Base-by-base conservation (phyloP, 2,329 filamentous ascomycete species). In the Orbilia oligospora region DNA sequence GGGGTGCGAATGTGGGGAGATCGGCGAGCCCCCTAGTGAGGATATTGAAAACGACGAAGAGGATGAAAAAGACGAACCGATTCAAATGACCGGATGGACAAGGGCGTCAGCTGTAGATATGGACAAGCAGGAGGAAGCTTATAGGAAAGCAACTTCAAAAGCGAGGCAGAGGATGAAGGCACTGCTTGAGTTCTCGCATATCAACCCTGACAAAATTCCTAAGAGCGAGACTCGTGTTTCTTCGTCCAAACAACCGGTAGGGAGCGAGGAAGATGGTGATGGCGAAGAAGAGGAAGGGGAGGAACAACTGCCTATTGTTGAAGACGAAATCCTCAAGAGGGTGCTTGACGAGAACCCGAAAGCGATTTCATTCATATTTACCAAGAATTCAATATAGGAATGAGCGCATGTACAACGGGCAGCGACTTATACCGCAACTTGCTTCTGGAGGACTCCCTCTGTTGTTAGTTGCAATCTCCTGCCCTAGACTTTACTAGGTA, bases 1-100 rank as follows among this genome's bases (percentile, higher is more conserved):
- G 0, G 88, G 87, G 0, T 93, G 91, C 83, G 83, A 84, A 0
- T 93, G 91, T 82, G 87, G 86, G 5, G 90, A 90, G 0, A 85
- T 83, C 8, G 90, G 90, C 24, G 72, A 83, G 81, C 27, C 81
- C 80, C 73, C 44, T 81, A 33, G 84, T 82, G 65, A 83, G 81
- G 44, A 80, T 81, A 33, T 66, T 2, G 68, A 83, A 81, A 56
- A 80, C 70, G 16, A 88, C 82, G 64, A 81, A 77, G 18, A 88
- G 83, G 82, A 83, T 20, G 83, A 83, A 12, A 80, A 83, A 53
- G 81, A 83, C 79, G 80, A 83, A 1, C 83, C 81, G 63, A 81
- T 81, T n/a, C 81, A 79, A 48, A 79, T 70, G 55, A 80, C 79
- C 14, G 68, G 68, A 2, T 67, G 82, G 38, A 81, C 81, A 61